phyloP scores from a whole-genome alignment of 164 flowering plant species.

The Nelumbo lutea region DNA sequence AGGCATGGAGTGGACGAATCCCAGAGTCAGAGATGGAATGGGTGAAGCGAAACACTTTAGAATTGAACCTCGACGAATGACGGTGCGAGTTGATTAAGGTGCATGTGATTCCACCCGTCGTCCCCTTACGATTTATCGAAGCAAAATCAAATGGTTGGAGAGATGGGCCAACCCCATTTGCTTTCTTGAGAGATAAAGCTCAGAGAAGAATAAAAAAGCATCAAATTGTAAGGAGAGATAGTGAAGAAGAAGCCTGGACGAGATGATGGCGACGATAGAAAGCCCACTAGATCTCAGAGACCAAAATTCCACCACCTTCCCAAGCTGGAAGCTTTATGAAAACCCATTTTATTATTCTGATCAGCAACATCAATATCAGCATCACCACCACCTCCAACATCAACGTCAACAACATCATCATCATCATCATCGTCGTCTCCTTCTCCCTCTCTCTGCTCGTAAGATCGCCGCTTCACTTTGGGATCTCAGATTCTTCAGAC shows the following conservation, averaged over 20 bases:
- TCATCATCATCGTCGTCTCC: slow-evolving; percentile 22
- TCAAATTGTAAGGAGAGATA: slow-evolving; percentile 7
- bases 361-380: slow-evolving; percentile 3
- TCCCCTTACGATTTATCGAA: background rate
- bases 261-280: slow-evolving; percentile 34
- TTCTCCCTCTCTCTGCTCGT: slow-evolving; percentile 37
- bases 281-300: slow-evolving; percentile 23
- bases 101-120: slow-evolving; percentile 24
- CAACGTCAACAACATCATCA: slow-evolving; percentile 6
- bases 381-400: background rate
- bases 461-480: slow-evolving; percentile 47
- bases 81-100: slow-evolving; percentile 6
- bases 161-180: slow-evolving; percentile 21
- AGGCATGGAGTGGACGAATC: no score
- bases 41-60: no score
- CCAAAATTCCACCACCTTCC: slow-evolving; percentile 24
- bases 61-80: no score
- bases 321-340: slow-evolving; percentile 75
- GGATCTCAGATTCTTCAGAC: slow-evolving; percentile 43
- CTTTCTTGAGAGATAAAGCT: slow-evolving; percentile 7
- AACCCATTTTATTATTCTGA: slow-evolving; percentile 49
- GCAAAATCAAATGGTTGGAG: background rate
- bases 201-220: slow-evolving; percentile 4
- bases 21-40: no score
- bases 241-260: slow-evolving; percentile 18